Conservation (phyloP, 805 yeast species). For the Spathaspora arborariae region DNA sequence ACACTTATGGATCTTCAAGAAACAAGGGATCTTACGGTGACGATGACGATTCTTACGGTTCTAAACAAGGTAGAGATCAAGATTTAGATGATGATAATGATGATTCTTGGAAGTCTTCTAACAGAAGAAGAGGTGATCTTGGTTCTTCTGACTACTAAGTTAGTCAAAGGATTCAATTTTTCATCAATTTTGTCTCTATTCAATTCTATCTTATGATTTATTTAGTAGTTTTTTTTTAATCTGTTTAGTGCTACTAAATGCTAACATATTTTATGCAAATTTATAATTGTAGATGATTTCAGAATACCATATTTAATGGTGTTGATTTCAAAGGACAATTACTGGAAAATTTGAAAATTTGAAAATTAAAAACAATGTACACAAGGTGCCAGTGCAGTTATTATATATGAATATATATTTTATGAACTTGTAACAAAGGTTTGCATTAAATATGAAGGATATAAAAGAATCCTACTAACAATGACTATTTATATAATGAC, state of each 20-base stretch:
- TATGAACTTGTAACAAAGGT: neutral
- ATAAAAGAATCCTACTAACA: neutral
- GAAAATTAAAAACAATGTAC: too few species aligned
- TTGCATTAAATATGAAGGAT: neutral
- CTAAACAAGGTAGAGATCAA: conserved; percentile 3
- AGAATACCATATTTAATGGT: too few species aligned
- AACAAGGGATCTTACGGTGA: conserved; percentile 12
- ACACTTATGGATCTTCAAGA: neutral
- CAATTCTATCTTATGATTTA: neutral
- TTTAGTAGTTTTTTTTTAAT: neutral
- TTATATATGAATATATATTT: too few species aligned
- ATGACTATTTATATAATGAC: neutral
- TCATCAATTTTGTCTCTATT: neutral
- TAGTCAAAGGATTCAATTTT: neutral
- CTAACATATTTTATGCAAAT: neutral
- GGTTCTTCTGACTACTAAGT: conserved; percentile 7
- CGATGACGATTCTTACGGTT: conserved; percentile 14
- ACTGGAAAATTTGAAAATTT: too few species aligned
- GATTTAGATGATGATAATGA: conserved; percentile 2
- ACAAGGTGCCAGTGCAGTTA: neutral
- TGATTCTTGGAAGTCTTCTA: conserved; percentile 5
- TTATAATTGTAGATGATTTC: neutral
- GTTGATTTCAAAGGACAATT: too few species aligned
- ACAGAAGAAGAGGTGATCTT: conserved; percentile 12
- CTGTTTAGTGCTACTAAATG: neutral